Conservation (phyloP, 257 asterid species). For the Solanum chmielewskii region DNA sequence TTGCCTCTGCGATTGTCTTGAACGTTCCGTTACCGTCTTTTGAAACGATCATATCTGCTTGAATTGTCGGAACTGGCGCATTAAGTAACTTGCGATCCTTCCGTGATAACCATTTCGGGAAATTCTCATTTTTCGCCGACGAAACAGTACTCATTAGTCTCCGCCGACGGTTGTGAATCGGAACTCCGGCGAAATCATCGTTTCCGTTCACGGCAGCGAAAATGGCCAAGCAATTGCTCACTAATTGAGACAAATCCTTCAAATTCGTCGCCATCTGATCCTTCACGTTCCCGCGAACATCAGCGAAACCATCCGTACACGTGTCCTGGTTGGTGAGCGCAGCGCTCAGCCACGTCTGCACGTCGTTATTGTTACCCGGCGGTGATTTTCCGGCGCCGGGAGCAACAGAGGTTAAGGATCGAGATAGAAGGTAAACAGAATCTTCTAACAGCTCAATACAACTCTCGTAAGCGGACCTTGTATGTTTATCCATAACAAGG, state of each 20-base stretch:
- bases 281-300: conserved; percentile 48
- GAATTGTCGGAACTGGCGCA: conserved; percentile 36
- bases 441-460: conserved; percentile 85
- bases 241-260: conserved; percentile 69
- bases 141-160: conserved; percentile 16
- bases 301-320: conserved; percentile 66
- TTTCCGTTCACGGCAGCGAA: conserved; percentile 45
- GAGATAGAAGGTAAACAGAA: conserved; percentile 57
- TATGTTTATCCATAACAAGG: conserved; percentile 49
- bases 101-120: conserved; percentile 67
- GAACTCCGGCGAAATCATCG: conserved; percentile 68
- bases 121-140: conserved; percentile 13
- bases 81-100: conserved; percentile 49
- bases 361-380: conserved; percentile 31
- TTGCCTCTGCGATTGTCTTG: conserved; percentile 80
- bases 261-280: conserved; percentile 34
- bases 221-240: conserved; percentile 84
- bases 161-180: conserved; percentile 68
- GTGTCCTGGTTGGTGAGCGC: conserved; percentile 92
- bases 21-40: conserved; percentile 72
- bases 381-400: conserved; percentile 20
- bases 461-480: conserved; percentile 73
- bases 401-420: conserved; percentile 44
- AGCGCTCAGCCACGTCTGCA: conserved; percentile 92
- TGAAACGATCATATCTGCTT: conserved; percentile 61